Evolutionary conservation across 1,139 yeast genomes (phyloP), one percentile per base, ranked within the genome.

Genomic region (Geotrichum europaeum): DNA sequence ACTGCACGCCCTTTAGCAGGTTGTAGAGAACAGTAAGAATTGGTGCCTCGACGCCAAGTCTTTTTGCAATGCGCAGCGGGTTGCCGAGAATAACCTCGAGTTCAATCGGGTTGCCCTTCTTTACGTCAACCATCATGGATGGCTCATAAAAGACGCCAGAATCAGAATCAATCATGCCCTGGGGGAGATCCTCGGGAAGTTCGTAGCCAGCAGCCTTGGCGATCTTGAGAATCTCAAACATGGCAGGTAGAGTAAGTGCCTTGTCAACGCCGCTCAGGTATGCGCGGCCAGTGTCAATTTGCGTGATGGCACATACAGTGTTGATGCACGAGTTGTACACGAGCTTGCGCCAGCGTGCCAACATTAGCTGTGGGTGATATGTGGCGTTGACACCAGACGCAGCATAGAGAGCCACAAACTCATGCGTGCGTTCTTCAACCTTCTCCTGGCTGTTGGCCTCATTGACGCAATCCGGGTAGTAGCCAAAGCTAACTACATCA

Each of bases 71-170:
- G 51, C 78, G 78, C 64, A 89, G 73, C 0, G 94, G 90, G 69
- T 85, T 87, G 1, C 94, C 92, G 59, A 87, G 75, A 64, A 89
- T 84, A 25, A 83, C 84, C 68, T 87, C 91, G 58, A 85, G 74
- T 72, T 89, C 96, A 69, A 87, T 79, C 62, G 85, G 84, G 67
- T 86, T 87, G 24, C 84, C 84, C 72, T 86, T 86, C 62, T 87
- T 80, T 36, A 81, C 77, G 71, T 87, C 96, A 15, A 87, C 84
- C 65, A 84, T 79, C 91, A 86, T 87, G 22, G 91, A 85, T 0
- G 94, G 94, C 49, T 80, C 75, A 70, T 85, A 86, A 75, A 83
- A 84, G 40, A 79, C 73, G 3, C 88, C 89, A 66, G 84, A 87
- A 62, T 86, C 87, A 51, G 83, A 77, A 67, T 80, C 81, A 58